Evolutionary conservation across 176 grass and related monocot genomes (phyloP), one percentile per base, ranked within the genome.

Genomic region (Oryza punctata): DNA sequence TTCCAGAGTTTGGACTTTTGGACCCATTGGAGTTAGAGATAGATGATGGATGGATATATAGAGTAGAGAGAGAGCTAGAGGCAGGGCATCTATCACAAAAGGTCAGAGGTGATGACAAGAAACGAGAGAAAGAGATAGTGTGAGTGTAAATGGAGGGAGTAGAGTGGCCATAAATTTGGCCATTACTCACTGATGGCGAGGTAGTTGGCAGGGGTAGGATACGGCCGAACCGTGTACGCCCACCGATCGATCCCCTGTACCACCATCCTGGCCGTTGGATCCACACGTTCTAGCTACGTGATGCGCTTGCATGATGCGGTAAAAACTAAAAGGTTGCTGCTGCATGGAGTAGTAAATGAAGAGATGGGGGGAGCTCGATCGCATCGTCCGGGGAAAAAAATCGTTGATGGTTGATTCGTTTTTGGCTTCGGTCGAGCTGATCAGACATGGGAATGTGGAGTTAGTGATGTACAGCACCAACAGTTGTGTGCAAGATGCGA

Each of bases 171-270:
- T 61, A 61, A 61, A 61, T 61, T 61, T 61, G 57, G 57, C 57
- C 57, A 61, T 61, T 61, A 61, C 57, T 61, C 57, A n/a, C 57
- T 61, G 57, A 61, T 61, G 57, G 57, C n/a, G 19, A 61, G 57
- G 57, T 61, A 8, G 57, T 61, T 61, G 57, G 57, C 57, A 61
- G 57, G 57, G 21, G 57, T 61, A 24, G 57, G 57, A 61, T 24
- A 61, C 57, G 21, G 57, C 19, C 57, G 57, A 24, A 10, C 6
- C 16, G 50, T 5, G 6, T 6, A 54, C 50, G 50, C 50, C 12
- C 14, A 5, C 47, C 38, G 38, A 19, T 16, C 18, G 50, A 54
- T 54, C 50, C 16, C 16, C 4, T 49, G 13, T 54, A 6, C 15
- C 6, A 18, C 15, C 8, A 61, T 61, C 57, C 21, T 11, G 19